Evolutionary conservation across 2,329 filamentous ascomycete species (phyloP), one percentile per base, ranked within the genome.

Genomic region (Ophiocordyceps camponoti-leonardi): DNA sequence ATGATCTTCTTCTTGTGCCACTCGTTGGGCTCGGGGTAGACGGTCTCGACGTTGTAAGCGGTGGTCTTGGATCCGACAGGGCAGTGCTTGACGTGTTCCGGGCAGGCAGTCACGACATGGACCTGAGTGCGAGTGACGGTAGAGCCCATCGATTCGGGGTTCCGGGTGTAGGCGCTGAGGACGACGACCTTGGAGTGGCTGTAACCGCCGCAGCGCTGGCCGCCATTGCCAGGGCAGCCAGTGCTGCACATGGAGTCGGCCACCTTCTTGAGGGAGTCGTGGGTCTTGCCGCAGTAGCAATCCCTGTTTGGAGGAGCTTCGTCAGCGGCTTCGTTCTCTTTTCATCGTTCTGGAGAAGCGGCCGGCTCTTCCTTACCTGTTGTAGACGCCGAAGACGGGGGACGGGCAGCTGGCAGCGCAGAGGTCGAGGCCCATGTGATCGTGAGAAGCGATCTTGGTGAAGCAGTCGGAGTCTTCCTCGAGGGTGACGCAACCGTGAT

Each of bases 1-100:
- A 60, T 54, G 16, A 63, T 51, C 52, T 55, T 57, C 52, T 57
- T 55, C 51, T 51, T 51, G 47, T 53, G 47, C 50, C 51, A 54
- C 41, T 52, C 49, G 22, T 39, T 39, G 54, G 53, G 22, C 51
- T 41, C 6, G 49, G 50, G 41, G 47, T 52, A 45, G 48, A 41
- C 44, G 50, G 56, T 56, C 44, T 52, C 30, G 19, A 54, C 55
- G 39, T 51, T 49, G 42, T 51, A 48, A 12, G 49, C 43, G 16
- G 52, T 55, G 37, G 48, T 53, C 43, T 52, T 52, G 14, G 45
- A 44, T 20, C 49, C 45, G 23, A 49, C n/a, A 19, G 51, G 49
- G 51, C 56, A 58, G 50, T 56, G 31, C 16, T 49, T 22, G 22
- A 52, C 46, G 2, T 49, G 45, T 3, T 49, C 50, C 1, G 52